Conservation (phyloP, 208 protist species). For the Trypanosoma avium region DNA sequence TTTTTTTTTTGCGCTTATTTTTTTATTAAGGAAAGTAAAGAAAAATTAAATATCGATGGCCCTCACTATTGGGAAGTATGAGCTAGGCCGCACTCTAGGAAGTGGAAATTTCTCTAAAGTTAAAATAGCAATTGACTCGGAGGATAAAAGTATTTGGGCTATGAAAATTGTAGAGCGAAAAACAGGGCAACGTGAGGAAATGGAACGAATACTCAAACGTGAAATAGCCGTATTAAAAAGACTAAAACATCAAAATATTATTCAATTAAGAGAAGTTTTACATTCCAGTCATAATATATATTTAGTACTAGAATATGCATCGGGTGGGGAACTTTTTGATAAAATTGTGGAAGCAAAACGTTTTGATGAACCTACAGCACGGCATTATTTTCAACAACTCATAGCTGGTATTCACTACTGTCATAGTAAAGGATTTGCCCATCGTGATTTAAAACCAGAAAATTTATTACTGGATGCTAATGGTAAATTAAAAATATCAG, state of each 20-base stretch:
- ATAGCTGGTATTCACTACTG: constrained; percentile 55
- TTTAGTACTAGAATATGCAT: constrained; percentile 68
- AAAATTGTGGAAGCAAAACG: constrained; percentile 26
- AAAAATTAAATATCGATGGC: no score
- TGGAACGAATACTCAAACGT: no score
- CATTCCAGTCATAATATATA: constrained; percentile 78
- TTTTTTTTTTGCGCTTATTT: no score
- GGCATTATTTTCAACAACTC: constrained; percentile 72
- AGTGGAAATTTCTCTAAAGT: no score
- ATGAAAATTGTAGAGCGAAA: no score
- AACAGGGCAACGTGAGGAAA: no score
- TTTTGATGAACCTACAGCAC: constrained; percentile 34
- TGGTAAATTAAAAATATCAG: constrained; percentile 35
- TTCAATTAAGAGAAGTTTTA: constrained; percentile 43
- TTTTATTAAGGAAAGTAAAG: no score
- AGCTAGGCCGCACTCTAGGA: no score
- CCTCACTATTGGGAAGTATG: no score
- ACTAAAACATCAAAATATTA: constrained; percentile 41
- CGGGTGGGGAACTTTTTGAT: constrained; percentile 62
- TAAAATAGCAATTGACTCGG: no score
- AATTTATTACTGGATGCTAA: constrained; percentile 45
- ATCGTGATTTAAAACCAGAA: constrained; percentile 63
- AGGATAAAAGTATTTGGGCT: no score
- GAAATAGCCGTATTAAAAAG: constrained; percentile 52
- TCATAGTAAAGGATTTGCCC: constrained; percentile 61